Base-by-base conservation (phyloP, 2,329 filamentous ascomycete species). In the Penicillium capsulatum region DNA sequence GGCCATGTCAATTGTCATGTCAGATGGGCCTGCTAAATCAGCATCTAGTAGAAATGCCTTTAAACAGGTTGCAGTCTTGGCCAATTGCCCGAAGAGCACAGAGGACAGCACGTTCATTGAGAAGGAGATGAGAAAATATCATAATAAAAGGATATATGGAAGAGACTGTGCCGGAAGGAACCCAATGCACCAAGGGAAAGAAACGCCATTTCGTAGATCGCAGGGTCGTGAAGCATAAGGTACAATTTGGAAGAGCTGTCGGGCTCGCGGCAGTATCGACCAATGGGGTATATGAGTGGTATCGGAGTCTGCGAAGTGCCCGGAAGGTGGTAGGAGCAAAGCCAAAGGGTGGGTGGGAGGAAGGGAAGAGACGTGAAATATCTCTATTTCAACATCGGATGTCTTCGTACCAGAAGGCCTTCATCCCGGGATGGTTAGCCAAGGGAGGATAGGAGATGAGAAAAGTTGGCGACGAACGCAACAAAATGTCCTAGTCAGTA, bases 151-250 rank as follows among this genome's bases (percentile, higher is more conserved):
- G 37, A 34, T 26, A 29, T 19, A 39, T 19, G 27, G 33, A 39
- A 41, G 22, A 39, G 24, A 20, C 30, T 33, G 34, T 39, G 24
- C 32, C 35, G 20, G 28, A 38, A 36, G 31, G 14, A 40, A 26
- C 39, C 50, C 35, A 44, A 15, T 42, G 46, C 49, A 34, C 49
- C 44, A 29, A 35, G 40, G 27, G 37, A 29, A 19, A 36, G 42
- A 42, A 50, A 55, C 53, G 53, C 54, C 53, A 40, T 36, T 44
- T 53, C 47, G 36, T 45, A 22, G 19, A 9, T 22, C 9, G 19
- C 19, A 9, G 19, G 50, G 39, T 57, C 54, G 44, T 57, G 45
- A 57, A 44, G 40, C 54, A 53, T 57, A 38, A 53, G 36, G 34
- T 48, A 48, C 44, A 48, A 51, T 42, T 45, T 47, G 40, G 36